Base-by-base conservation (phyloP, 2,329 filamentous ascomycete genomes). In the Penicillium freii region DNA sequence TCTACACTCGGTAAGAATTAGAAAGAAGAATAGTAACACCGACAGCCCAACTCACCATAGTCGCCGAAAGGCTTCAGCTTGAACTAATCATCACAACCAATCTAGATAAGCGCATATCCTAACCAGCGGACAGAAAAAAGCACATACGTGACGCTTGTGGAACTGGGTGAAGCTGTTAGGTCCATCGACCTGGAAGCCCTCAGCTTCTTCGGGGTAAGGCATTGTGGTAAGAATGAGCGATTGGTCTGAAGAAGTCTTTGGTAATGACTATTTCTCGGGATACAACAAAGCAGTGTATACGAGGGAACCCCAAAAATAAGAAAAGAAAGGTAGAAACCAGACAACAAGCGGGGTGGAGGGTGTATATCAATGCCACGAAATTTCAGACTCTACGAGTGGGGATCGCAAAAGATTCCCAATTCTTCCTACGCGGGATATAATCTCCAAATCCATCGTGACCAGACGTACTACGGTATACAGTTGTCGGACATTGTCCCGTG, bases 1-100 rank as follows among this genome's bases (percentile, higher is more conserved):
- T 96, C 91, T 72, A 47, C 44, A 46, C 8, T 34, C 25, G 15
- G 44, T 60, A 43, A 51, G 56, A 52, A 13, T 47, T 9, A 27
- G 15, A 31, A 31, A 17, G 27, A 46, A 39, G 27, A n/a, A 31
- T 7, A 27, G 15, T n/a, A 23, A 10, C 6, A 11, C 9, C n/a
- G 0, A 19, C 9, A 17, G 29, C 9, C 6, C 4, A 39, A 50
- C 69, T 57, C 63, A 75, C 73, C 73, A 75, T 90, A 84, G 72
- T 92, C 90, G 63, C 88, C 90, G 72, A 95, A 95, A 19, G 89
- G 89, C 80, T 95, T 94, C 57, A 92, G 86, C 66, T 87, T 84
- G 80, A 91, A 91, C 80, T 92, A 74, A 46, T 57, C 15, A 31
- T 23, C 38, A 45, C n/a, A 31, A 46, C n/a, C 21, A 39, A 44